phyloP scores from a whole-genome alignment of 2,329 filamentous ascomycete species.

The Colletotrichum salicis region DNA sequence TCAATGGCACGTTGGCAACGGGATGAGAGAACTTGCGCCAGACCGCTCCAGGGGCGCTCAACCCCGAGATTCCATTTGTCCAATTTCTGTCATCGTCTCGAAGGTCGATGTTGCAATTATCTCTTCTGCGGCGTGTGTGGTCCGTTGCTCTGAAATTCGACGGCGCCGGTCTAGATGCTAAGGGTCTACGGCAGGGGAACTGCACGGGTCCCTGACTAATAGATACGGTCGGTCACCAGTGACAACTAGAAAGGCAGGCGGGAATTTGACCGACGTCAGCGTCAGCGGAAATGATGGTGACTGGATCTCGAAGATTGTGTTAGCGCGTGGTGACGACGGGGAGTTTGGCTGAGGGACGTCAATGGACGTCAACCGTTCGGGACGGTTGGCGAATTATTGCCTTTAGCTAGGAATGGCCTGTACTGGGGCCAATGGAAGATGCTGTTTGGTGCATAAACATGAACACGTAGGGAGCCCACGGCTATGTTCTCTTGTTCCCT shows the following conservation, averaged over 20 bases:
- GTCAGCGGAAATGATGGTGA: background rate
- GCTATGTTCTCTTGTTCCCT: background rate
- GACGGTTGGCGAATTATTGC: background rate
- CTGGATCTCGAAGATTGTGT: background rate
- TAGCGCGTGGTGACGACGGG: slow-evolving; percentile 11
- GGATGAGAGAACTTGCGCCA: background rate
- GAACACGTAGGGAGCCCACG: background rate
- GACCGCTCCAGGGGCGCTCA: background rate
- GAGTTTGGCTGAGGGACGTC: slow-evolving; percentile 11
- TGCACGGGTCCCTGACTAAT: slow-evolving; percentile 21
- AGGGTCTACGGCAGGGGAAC: background rate
- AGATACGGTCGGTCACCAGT: background rate
- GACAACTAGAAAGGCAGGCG: background rate
- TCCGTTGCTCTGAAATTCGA: background rate
- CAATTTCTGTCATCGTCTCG: background rate
- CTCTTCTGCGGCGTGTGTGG: background rate
- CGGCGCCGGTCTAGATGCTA: background rate
- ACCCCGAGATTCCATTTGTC: background rate
- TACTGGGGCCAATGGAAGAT: background rate
- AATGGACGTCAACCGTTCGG: background rate
- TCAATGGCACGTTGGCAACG: background rate
- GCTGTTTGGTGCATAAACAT: background rate
- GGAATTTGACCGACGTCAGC: slow-evolving; percentile 33
- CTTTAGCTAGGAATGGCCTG: background rate
- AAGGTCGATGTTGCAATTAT: slow-evolving; percentile 8